These are phyloP conservation scores for Xerocomus amazonicus DNA, from an alignment of 1,284 basidiomycete genomes.

Conservation along the genomic window DNA sequence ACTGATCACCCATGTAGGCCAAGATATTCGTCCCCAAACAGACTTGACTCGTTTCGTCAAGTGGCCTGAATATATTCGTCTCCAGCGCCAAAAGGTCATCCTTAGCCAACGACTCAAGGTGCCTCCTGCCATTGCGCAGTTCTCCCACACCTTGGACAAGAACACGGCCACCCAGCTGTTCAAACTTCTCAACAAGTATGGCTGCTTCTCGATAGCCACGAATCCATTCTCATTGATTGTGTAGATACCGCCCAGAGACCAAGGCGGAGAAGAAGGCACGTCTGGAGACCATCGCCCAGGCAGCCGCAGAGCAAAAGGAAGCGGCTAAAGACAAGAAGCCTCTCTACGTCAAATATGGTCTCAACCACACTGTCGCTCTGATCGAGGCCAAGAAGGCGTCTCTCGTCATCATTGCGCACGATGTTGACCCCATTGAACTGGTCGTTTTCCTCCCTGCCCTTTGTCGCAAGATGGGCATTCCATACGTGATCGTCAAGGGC, in stretches of 20 bases:
- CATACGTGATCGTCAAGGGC: conserved; percentile 97
- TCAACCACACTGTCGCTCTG: conserved; percentile 95
- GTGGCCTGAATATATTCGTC: conserved; percentile 98
- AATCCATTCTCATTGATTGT: neutral
- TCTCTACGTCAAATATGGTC: conserved; percentile 92
- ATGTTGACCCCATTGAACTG: conserved; percentile 98
- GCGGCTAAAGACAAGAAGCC: conserved; percentile 88
- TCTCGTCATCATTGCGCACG: conserved; percentile 95
- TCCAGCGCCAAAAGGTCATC: conserved; percentile 99
- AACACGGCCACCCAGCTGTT: conserved; percentile 98
- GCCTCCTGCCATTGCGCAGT: conserved; percentile 97
- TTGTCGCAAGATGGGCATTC: conserved; percentile 99
- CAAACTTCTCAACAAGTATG: conserved; percentile 95
- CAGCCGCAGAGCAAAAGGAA: conserved; percentile 76
- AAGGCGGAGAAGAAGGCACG: conserved; percentile 99
- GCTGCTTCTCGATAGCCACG: neutral
- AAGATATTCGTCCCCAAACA: conserved; percentile 87
- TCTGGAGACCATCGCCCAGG: conserved; percentile 74
- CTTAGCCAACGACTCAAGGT: conserved; percentile 98
- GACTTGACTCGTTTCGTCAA: conserved; percentile 99
- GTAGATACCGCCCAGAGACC: conserved; percentile 78
- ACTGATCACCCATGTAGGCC: conserved; percentile 51
- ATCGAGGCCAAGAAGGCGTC: conserved; percentile 97
- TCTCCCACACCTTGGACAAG: conserved; percentile 98
- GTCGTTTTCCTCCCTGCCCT: conserved; percentile 97